Base-by-base conservation (phyloP, 2,329 filamentous ascomycete genomes). In the Pseudopithomyces chartarum region DNA sequence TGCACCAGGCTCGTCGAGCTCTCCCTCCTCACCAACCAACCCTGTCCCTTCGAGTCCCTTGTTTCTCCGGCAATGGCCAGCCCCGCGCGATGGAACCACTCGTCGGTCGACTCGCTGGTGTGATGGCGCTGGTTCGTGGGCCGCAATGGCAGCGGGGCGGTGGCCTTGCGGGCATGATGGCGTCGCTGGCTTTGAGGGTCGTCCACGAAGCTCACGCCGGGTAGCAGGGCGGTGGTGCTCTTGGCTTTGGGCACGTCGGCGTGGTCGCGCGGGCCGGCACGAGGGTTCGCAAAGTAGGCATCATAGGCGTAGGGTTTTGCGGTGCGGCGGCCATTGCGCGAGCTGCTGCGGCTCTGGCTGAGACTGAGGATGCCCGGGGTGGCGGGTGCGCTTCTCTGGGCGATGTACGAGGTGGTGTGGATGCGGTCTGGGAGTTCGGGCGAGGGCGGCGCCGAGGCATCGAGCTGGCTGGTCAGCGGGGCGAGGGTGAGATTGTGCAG, bases 1-100 rank as follows among this genome's bases (percentile, higher is more conserved):
- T 73, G 69, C 10, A 80, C 79, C 2, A 87, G 74, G 44, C 79
- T 82, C 0, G 85, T 87, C 1, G 81, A 82, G 58, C 81, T 85
- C 59, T 84, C 81, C 23, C 84, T 77, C 50, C 85, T 81, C 2
- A 79, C 76, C 2, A 87, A 77, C 85, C 85, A 87, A 54, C 81
- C 82, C 65, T 87, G 85, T n/a, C 85, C 85, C 62, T 87, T 87
- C 55, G 81, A 81, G 62, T 87, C 85, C 36, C 84, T 77, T 5
- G 84, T 81, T 19, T 84, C 80, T 4, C 82, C 81, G 2, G 84
- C 82, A 5, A 87, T 81, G 0, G 81, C 80, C 7, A 85, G 78
- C 2, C 84, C 84, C 0, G 85, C 82, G 51, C 85, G 82, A 43
- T 85, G 80, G 52, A 87, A 76, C 85, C 85, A 88, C 67, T 84